phyloP scores from a whole-genome alignment of 1,284 basidiomycete genomes.

The Austroboletus niveus region DNA sequence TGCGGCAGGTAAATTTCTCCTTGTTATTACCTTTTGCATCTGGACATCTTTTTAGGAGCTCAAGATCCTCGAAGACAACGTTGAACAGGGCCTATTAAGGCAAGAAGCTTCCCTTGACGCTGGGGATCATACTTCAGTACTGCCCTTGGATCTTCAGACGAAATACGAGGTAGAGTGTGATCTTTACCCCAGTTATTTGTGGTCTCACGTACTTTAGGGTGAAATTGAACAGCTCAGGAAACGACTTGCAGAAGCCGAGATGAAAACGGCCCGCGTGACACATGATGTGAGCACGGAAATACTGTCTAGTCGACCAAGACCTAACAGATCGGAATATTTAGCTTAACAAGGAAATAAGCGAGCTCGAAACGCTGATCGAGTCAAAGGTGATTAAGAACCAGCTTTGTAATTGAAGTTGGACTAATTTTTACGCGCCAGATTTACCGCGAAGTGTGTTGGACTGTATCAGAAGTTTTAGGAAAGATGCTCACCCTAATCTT shows the following conservation, averaged over 20 bases:
- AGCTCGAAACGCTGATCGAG: conserved; percentile 87
- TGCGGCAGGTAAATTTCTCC: conserved; percentile 59
- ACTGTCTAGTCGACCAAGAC: conserved; percentile 3
- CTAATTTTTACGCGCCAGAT: conserved; percentile 51
- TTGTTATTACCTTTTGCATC: not conserved
- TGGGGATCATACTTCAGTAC: conserved; percentile 24
- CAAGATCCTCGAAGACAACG: conserved; percentile 69
- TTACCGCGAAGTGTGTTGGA: conserved; percentile 69
- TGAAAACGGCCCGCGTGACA: conserved; percentile 67
- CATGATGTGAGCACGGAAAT: conserved; percentile 56
- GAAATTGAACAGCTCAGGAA: conserved; percentile 73
- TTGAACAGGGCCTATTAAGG: conserved; percentile 59
- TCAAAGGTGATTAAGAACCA: conserved; percentile 59
- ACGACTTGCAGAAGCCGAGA: conserved; percentile 64
- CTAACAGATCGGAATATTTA: conserved; percentile 30
- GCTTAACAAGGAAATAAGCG: conserved; percentile 89
- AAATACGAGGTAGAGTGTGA: conserved; percentile 51
- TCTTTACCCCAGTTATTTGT: not conserved
- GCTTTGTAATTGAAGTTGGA: not conserved
- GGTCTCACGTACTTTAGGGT: conserved; percentile 36
- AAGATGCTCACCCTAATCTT: conserved; percentile 6
- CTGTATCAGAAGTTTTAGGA: not conserved
- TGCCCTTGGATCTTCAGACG: conserved; percentile 40
- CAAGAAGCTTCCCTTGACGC: conserved; percentile 48
- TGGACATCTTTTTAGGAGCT: conserved; percentile 50